Evolutionary conservation across 768 basidiomycete genomes (phyloP), one percentile per base, ranked within the genome.

Genomic region (Mycena crocata): DNA sequence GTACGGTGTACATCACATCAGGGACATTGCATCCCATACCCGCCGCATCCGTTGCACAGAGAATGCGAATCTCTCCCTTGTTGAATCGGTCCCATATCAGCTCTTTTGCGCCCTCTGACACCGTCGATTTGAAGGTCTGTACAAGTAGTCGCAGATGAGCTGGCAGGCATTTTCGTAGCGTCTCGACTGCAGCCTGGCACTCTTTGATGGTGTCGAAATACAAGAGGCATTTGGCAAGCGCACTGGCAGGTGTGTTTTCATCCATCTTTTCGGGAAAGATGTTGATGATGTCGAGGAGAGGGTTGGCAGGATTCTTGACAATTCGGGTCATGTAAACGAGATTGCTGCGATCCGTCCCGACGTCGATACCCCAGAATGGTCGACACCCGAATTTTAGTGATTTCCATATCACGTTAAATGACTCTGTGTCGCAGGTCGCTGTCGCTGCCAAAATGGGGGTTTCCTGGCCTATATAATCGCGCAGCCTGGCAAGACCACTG

Each of bases 11-110:
- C 24, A 51, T 42, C 12, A 75, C 67, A 40, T 73, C 64, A 4
- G 67, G 45, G 6, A 71, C 67, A 35, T 73, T 73, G 51, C 73
- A 72, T 19, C 74, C 74, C 72, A 72, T 72, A 8, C 66, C 66
- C 2, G 73, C 70, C 0, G 70, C 74, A 49, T 75, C 73, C 15
- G 74, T 74, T 13, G 73, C 62, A 30, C 62, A 64, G 13, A 76
- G 50, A 52, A 72, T 72, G 0, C 67, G 67, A 32, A 69, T 58
- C 26, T 56, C 35, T 24, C 73, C 75, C 9, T 42, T 32, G 17
- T 52, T 30, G 45, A 76, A 75, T 24, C 51, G 15, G 14, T 66
- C 67, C 75, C 74, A 76, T 0, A 49, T 15, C 19, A 46, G 19
- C 21, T 49, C 39, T 52, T 76, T 76, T 6, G 52, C 73, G 1